These are phyloP conservation scores for Epichloe hybrida DNA, from an alignment of 2,329 filamentous ascomycete genomes.

Conservation along the genomic window DNA sequence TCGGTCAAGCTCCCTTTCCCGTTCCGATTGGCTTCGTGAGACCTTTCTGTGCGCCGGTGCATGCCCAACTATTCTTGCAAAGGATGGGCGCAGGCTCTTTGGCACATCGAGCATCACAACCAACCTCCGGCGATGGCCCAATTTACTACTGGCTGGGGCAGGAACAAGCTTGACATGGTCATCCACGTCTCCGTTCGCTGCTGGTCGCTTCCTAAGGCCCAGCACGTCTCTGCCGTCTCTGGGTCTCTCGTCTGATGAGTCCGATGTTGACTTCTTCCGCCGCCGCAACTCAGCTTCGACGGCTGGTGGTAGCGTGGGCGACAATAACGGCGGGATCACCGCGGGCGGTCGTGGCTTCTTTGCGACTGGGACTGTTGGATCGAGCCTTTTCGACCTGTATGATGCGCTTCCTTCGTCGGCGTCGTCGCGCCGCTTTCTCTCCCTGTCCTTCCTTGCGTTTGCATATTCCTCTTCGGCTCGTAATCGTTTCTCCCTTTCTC, in stretches of 20 bases:
- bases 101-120: conserved; percentile 37
- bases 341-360: conserved; percentile 26
- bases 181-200: conserved; percentile 19
- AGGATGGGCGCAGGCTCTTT: conserved; percentile 29
- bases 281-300: conserved; percentile 29
- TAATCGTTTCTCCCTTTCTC: conserved; percentile 20
- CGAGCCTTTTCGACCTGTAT: conserved; percentile 18
- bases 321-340: conserved; percentile 36
- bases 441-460: conserved; percentile 16
- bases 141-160: conserved; percentile 5
- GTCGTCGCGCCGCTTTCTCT: conserved; percentile 18
- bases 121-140: conserved; percentile 15
- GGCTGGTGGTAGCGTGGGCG: conserved; percentile 39
- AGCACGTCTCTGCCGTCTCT: conserved; percentile 10
- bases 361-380: conserved; percentile 10
- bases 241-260: conserved; percentile 9
- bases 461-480: conserved; percentile 13
- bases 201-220: conserved; percentile 14
- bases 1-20: conserved; percentile 8
- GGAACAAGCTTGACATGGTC: conserved; percentile 8
- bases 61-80: conserved; percentile 31
- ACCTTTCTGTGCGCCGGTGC: conserved; percentile 28
- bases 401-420: conserved; percentile 15
- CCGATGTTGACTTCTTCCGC: conserved; percentile 18
- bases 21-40: conserved; percentile 10